phyloP scores from a whole-genome alignment of 2,329 filamentous ascomycete genomes.

The Sclerotinia sclerotiorum region DNA sequence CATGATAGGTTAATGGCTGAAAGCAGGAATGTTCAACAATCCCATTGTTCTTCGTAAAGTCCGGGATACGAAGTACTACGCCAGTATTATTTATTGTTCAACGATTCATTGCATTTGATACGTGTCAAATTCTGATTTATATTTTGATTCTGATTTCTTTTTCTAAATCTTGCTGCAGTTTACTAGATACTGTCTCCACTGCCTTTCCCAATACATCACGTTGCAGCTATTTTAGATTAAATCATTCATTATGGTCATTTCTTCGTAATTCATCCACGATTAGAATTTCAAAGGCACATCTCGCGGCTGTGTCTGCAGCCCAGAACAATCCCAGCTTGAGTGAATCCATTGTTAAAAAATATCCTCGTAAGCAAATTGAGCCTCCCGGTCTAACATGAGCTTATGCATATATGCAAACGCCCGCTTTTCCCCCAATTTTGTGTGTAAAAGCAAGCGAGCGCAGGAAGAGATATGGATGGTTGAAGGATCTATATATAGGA shows the following conservation, averaged over 20 bases:
- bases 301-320: constrained; percentile 22
- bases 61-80: not conserved
- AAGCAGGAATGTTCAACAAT: not conserved
- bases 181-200: not conserved
- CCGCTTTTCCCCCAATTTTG: constrained; percentile 19
- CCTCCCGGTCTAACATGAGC: constrained; percentile 2
- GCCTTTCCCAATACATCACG: not conserved
- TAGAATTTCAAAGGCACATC: not conserved
- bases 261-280: constrained; percentile 17
- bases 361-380: constrained; percentile 6
- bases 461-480: constrained; percentile 9
- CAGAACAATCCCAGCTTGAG: constrained; percentile 14
- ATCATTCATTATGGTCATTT: constrained; percentile 20
- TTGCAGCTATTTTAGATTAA: not conserved
- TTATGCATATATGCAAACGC: constrained; percentile 19
- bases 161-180: not conserved
- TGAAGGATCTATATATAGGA: not conserved
- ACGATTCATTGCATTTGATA: not conserved
- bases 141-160: not conserved
- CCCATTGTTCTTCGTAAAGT: not conserved
- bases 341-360: constrained; percentile 5
- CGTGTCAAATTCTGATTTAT: constrained; percentile 1
- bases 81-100: not conserved
- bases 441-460: constrained; percentile 6
- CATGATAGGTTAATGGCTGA: not conserved